Conservation (phyloP, 371 early-diverging fungal genomes). For the Mucor circinelloides region DNA sequence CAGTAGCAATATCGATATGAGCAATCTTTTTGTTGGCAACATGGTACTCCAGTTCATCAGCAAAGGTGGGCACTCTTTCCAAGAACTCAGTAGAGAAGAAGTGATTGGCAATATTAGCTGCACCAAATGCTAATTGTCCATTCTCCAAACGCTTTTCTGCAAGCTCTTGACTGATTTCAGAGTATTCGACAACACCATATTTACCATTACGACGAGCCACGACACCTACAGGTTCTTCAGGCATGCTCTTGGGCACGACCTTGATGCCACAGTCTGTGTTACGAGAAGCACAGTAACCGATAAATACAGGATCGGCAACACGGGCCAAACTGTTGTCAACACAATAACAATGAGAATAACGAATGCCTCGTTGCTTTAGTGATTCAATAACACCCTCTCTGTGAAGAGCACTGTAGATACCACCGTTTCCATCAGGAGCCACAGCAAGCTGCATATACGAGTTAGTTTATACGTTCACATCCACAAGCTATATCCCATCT, state of each 20-base stretch:
- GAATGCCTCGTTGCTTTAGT: slow-evolving; percentile 60
- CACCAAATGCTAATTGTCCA: slow-evolving; percentile 77
- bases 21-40: slow-evolving; percentile 97
- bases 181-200: slow-evolving; percentile 93
- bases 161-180: slow-evolving; percentile 80
- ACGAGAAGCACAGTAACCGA: slow-evolving; percentile 66
- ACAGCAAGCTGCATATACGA: slow-evolving; percentile 43
- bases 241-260: slow-evolving; percentile 62
- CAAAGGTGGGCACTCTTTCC: slow-evolving; percentile 79
- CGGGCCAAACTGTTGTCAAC: slow-evolving; percentile 95
- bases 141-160: slow-evolving; percentile 67
- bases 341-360: slow-evolving; percentile 88
- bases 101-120: slow-evolving; percentile 98
- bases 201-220: slow-evolving; percentile 82
- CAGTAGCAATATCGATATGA: slow-evolving; percentile 71
- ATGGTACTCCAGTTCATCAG: slow-evolving; percentile 87
- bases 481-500: not conserved
- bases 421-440: slow-evolving; percentile 83
- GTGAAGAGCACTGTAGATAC: slow-evolving; percentile 71
- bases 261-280: slow-evolving; percentile 69
- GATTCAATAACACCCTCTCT: slow-evolving; percentile 64
- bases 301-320: slow-evolving; percentile 92
- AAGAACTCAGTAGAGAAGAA: slow-evolving; percentile 93
- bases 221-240: slow-evolving; percentile 92
- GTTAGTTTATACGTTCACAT: too few relatives aligned